Evolutionary conservation across 1,284 basidiomycete genomes (phyloP), one percentile per base, ranked within the genome.

Genomic region (Cryptococcus amylolentus): DNA sequence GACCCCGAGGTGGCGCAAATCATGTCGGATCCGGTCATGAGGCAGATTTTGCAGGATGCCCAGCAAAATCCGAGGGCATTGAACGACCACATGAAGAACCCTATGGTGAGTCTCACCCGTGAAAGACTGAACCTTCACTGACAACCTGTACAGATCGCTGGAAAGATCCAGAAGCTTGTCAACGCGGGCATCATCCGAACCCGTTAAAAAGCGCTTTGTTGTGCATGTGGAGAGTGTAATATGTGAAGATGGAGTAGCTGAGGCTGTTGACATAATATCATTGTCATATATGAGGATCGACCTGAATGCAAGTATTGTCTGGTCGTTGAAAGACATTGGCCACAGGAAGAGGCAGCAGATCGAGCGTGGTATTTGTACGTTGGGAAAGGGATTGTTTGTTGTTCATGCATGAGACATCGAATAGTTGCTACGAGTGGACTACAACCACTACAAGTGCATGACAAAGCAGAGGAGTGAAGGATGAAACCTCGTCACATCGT

Each of bases 61-160:
- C 96, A 99, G 78, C 75, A 80, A 49, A 87, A 97, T 78, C 95
- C 96, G 3, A 81, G 84, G 35, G 91, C 93, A 16, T 80, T 99
- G 59, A 89, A 92, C 78, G 91, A 97, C 65, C 95, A 98, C 79
- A 91, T 98, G 89, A 92, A 94, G 84, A 97, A 95, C 73, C 89
- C 91, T 8, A 81, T 83, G 55, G 72, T 77, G 53, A 58, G 71
- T 67, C 26, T 18, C 18, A 8, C 18, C 35, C 37, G n/a, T n/a
- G 38, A n/a, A 45, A 35, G 4, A 4, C 3, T 46, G 52, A 35
- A 39, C 18, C 9, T 26, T 10, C 12, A 46, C 45, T 60, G 54
- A 54, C 45, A 46, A 12, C 4, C 20, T 16, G 5, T 20, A 20
- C 31, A 65, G 65, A 66, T 75, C 47, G 64, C 65, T 14, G 41